phyloP scores from a whole-genome alignment of 108 stramenopile genomes.

The Pseudonitzschia multistriata region DNA sequence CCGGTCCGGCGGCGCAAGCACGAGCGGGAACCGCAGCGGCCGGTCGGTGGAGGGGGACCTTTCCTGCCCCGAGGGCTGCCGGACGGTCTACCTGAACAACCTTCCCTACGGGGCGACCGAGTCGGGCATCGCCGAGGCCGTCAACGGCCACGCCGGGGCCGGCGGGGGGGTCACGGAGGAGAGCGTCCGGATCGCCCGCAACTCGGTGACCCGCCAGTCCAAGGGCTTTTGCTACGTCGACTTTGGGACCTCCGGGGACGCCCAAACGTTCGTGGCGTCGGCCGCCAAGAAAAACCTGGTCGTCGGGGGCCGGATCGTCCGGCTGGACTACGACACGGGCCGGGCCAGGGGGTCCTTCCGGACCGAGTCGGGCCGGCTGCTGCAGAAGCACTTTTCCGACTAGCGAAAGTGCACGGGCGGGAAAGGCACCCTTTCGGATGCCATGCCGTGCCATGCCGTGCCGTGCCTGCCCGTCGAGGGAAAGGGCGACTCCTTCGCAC shows the following conservation, averaged over 20 bases:
- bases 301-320: slow-evolving; percentile 52
- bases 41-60: slow-evolving; percentile 15
- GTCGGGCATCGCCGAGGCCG: slow-evolving; percentile 60
- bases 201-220: slow-evolving; percentile 51
- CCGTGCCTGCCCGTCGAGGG: background rate
- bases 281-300: slow-evolving; percentile 19
- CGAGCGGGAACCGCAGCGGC: slow-evolving; percentile 7
- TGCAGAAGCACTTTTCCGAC: background rate
- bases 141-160: slow-evolving; percentile 22
- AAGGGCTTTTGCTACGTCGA: slow-evolving; percentile 86
- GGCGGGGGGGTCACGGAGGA: slow-evolving; percentile 42
- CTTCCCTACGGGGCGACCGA: slow-evolving; percentile 88
- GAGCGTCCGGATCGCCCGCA: slow-evolving; percentile 67
- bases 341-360: slow-evolving; percentile 70
- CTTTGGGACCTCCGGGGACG: slow-evolving; percentile 59
- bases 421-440: too few relatives aligned
- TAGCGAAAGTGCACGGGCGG: too few relatives aligned
- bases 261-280: slow-evolving; percentile 55
- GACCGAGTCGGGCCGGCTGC: slow-evolving; percentile 45
- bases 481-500: too few relatives aligned
- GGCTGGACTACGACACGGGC: slow-evolving; percentile 81
- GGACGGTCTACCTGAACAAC: slow-evolving; percentile 87
- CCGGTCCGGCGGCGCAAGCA: background rate
- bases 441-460: too few relatives aligned
- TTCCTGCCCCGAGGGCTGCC: slow-evolving; percentile 47